Evolutionary conservation across 2,329 filamentous ascomycete species (phyloP), one percentile per base, ranked within the genome.

Genomic region (Didymella glomerata): DNA sequence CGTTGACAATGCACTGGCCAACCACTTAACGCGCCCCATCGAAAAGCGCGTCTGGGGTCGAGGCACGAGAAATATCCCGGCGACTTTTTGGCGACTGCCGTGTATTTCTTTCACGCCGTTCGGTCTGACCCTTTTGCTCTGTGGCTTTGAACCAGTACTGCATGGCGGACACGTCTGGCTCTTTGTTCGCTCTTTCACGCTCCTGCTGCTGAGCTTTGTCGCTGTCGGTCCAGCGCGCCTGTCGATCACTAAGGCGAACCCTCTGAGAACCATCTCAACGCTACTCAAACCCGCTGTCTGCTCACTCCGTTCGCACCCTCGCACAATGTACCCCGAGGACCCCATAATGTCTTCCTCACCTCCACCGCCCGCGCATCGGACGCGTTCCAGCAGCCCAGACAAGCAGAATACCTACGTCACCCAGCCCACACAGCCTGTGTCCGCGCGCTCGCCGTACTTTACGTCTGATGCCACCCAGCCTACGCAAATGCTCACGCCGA

Each of bases 401-500:
- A 80, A 82, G 9, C 76, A 83, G 41, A 82, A 83, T 54, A 81
- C 84, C 42, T 78, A 83, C 54, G 78, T 61, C 80, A 84, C 68
- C 60, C 81, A 74, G 67, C 68, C 73, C 10, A 75, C 73, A 16
- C 66, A 74, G 56, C 67, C 70, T 20, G 46, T 76, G 40, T 60
- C 64, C 25, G 49, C 68, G 56, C 65, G 69, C 67, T 68, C 73
- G 53, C 66, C 66, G 16, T 68, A 70, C 60, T 72, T 75, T 49
- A 58, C 67, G 16, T 66, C 68, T 58, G 61, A 65, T 72, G 88
- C 86, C 14, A 70, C 68, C 27, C 87, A 89, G 67, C 86, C 87
- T 0, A 89, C 85, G 11, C 87, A 89, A 68, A 77, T 87, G 32
- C 76, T 88, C 25, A 79, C 81, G 16, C 76, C 79, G 2, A 70